Conservation (phyloP, 176 grass and related monocot genomes). For the Oryza longistaminata region DNA sequence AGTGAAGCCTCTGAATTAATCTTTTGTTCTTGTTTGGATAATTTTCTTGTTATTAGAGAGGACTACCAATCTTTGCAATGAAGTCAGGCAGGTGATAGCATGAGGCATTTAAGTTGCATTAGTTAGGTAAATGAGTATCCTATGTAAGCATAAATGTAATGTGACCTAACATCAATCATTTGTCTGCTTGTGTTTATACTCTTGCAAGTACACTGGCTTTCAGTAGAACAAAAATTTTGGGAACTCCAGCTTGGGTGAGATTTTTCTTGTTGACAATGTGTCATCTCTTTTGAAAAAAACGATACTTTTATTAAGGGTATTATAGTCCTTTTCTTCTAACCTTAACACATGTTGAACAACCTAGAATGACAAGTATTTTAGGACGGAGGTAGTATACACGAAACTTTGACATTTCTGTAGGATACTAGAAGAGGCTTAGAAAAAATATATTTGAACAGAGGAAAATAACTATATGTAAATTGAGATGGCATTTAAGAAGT, state of each 20-base stretch:
- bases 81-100: conserved; percentile 17
- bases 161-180: conserved; percentile 16
- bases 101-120: conserved; percentile 24
- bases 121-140: conserved; percentile 46
- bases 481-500: neutral
- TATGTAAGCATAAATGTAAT: conserved; percentile 36
- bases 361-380: too few relatives aligned
- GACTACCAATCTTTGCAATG: conserved; percentile 19
- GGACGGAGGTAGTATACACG: too few relatives aligned
- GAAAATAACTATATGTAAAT: neutral
- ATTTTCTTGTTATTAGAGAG: neutral
- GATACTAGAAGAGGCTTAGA: neutral
- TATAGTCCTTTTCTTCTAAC: too few relatives aligned
- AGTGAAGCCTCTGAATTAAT: conserved; percentile 21
- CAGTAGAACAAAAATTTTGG: neutral
- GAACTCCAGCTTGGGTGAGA: neutral
- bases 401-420: neutral
- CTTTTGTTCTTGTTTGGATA: neutral
- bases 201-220: conserved; percentile 16
- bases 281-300: neutral
- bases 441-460: neutral
- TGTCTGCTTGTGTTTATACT: conserved; percentile 24
- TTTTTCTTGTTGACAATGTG: neutral
- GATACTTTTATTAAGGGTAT: too few relatives aligned
- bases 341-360: too few relatives aligned